Percentiles rank a stretch among this genome's conserved stretches.
These are phyloP conservation scores for Theileria orientalis DNA, from an alignment of 169 alveolate species.

Conservation along the genomic window DNA sequence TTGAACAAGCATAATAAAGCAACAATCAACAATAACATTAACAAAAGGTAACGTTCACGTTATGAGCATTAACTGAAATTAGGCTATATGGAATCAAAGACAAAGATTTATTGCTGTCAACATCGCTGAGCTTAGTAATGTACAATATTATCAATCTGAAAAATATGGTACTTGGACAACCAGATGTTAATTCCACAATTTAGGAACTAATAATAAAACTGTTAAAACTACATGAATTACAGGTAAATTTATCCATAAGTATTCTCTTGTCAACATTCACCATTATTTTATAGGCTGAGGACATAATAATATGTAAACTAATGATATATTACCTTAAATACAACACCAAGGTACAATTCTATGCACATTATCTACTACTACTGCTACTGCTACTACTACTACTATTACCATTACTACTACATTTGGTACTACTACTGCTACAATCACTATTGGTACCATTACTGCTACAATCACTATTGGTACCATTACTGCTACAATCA, in stretches of 20 bases:
- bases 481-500: too few species aligned
- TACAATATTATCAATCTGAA: background rate
- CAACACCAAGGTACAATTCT: constrained; percentile 7
- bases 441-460: too few species aligned
- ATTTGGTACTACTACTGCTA: too few species aligned
- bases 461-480: too few species aligned
- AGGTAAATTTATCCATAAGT: background rate
- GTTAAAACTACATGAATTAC: background rate
- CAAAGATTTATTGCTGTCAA: background rate
- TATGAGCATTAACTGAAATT: background rate
- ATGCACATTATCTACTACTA: too few species aligned
- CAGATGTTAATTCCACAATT: background rate
- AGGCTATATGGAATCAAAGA: background rate
- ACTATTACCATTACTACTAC: too few species aligned
- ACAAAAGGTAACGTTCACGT: background rate
- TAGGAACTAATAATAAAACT: background rate
- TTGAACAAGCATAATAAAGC: background rate
- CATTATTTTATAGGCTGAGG: background rate
- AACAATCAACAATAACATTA: background rate
- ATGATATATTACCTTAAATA: constrained; percentile 8
- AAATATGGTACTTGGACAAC: background rate
- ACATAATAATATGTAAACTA: constrained; percentile 5
- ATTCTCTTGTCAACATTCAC: background rate
- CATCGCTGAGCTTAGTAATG: constrained; percentile 5
- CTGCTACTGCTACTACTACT: too few species aligned